A percentile compares a stretch with the other conserved stretches of the same genome.
Evolutionary conservation across 371 early-diverging fungal species (phyloP).

Genomic region (Cokeromyces recurvatus): DNA sequence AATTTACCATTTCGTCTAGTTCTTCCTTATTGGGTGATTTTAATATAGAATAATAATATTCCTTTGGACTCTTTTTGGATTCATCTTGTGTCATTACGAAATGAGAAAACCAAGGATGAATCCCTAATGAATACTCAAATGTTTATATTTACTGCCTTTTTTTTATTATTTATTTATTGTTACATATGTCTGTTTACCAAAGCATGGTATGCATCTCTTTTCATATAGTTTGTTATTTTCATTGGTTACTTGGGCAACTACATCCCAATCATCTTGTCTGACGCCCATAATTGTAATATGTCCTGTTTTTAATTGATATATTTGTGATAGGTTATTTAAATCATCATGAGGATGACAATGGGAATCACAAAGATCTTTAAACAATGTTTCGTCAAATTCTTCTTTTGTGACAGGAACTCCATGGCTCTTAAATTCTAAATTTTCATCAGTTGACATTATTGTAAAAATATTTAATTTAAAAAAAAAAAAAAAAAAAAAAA

Average conservation of each 20-base stretch:
- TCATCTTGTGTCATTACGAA: conserved; percentile 17
- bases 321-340: conserved; percentile 14
- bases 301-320: conserved; percentile 31
- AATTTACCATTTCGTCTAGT: conserved; percentile 20
- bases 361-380: conserved; percentile 32
- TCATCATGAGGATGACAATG: conserved; percentile 52
- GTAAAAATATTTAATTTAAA: neutral
- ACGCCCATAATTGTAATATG: conserved; percentile 49
- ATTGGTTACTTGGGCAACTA: conserved; percentile 24
- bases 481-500: too few relatives aligned
- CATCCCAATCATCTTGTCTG: conserved; percentile 44
- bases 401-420: conserved; percentile 11
- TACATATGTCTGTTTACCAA: conserved; percentile 29
- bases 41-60: conserved; percentile 26
- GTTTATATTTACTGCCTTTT: too few relatives aligned
- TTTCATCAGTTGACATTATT: too few relatives aligned
- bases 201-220: conserved; percentile 37
- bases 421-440: conserved; percentile 6
- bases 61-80: conserved; percentile 1
- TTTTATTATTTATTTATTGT: too few relatives aligned
- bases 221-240: conserved; percentile 2
- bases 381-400: conserved; percentile 15
- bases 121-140: too few relatives aligned
- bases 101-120: conserved; percentile 47
- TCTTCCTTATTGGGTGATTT: conserved; percentile 17